These are phyloP conservation scores for Microcos paniculata DNA, from an alignment of 345 rosid genomes.

Conservation along the genomic window DNA sequence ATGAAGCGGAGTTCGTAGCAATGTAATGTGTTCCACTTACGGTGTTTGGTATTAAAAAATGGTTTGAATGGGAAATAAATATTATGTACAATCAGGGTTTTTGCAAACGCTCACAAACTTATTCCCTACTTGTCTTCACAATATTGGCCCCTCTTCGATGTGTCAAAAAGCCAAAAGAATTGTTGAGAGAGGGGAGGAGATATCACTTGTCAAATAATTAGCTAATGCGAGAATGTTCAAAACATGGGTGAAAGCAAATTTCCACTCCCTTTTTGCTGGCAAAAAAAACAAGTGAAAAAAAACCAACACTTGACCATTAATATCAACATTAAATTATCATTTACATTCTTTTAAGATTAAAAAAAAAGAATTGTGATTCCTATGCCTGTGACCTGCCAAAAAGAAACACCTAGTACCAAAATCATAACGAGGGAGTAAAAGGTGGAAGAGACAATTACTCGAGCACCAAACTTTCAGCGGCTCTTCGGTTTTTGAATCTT, in stretches of 20 bases:
- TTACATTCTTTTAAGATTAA: constrained; percentile 1
- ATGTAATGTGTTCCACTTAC: too few relatives aligned
- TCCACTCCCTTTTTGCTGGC: background rate
- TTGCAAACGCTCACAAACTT: too few relatives aligned
- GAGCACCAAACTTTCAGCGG: constrained; percentile 31
- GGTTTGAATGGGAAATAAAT: too few relatives aligned
- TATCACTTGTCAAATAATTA: too few relatives aligned
- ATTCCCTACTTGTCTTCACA: too few relatives aligned
- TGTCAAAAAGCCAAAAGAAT: too few relatives aligned
- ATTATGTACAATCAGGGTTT: too few relatives aligned
- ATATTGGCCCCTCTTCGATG: too few relatives aligned
- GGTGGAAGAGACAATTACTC: background rate
- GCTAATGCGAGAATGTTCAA: too few relatives aligned
- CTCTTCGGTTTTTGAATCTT: constrained; percentile 74
- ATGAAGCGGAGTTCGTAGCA: too few relatives aligned
- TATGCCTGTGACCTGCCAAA: constrained; percentile 14
- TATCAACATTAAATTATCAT: constrained; percentile 10
- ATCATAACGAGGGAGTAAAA: background rate
- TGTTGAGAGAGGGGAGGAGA: too few relatives aligned
- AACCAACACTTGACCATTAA: background rate
- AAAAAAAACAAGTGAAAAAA: constrained; percentile 11
- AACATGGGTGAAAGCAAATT: background rate
- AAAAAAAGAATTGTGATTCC: constrained; percentile 2
- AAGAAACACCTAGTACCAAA: constrained; percentile 9
- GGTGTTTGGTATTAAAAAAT: too few relatives aligned